These are phyloP conservation scores for Metschnikowia amazonensis DNA, from an alignment of 805 yeast genomes.

Conservation along the genomic window DNA sequence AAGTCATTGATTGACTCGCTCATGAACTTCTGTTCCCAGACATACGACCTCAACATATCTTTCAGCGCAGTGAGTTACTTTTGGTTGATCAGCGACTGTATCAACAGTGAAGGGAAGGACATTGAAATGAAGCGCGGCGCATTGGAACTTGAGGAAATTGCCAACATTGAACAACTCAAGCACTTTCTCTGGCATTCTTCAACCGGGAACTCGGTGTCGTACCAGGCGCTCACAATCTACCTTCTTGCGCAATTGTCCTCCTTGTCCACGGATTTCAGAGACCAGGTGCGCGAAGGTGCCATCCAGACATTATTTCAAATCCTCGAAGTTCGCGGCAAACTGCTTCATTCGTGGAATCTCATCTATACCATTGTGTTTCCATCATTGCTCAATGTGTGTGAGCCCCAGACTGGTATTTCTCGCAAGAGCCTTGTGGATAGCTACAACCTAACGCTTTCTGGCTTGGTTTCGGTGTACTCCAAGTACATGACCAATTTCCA, in stretches of 20 bases:
- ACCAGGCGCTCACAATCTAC: slow-evolving; percentile 54
- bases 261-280: slow-evolving; percentile 60
- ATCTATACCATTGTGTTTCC: slow-evolving; percentile 62
- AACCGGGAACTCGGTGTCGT: slow-evolving; percentile 6
- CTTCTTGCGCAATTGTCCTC: slow-evolving; percentile 53
- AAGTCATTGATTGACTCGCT: slow-evolving; percentile 67
- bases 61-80: slow-evolving; percentile 89
- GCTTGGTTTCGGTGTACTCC: slow-evolving; percentile 59
- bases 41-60: slow-evolving; percentile 75
- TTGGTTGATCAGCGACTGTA: slow-evolving; percentile 84
- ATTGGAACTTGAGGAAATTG: not conserved
- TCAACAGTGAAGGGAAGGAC: slow-evolving; percentile 19
- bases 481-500: slow-evolving; percentile 44
- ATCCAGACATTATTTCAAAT: slow-evolving; percentile 85
- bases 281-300: slow-evolving; percentile 86
- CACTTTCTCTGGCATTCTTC: slow-evolving; percentile 5
- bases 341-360: slow-evolving; percentile 60
- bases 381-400: slow-evolving; percentile 37
- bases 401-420: slow-evolving; percentile 18
- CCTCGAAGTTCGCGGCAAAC: slow-evolving; percentile 25
- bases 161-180: slow-evolving; percentile 8
- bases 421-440: slow-evolving; percentile 58
- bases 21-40: slow-evolving; percentile 67
- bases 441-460: slow-evolving; percentile 55
- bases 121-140: not conserved